phyloP scores from a whole-genome alignment of 768 basidiomycete genomes.

The Rhodosporidiobolus sp. region DNA sequence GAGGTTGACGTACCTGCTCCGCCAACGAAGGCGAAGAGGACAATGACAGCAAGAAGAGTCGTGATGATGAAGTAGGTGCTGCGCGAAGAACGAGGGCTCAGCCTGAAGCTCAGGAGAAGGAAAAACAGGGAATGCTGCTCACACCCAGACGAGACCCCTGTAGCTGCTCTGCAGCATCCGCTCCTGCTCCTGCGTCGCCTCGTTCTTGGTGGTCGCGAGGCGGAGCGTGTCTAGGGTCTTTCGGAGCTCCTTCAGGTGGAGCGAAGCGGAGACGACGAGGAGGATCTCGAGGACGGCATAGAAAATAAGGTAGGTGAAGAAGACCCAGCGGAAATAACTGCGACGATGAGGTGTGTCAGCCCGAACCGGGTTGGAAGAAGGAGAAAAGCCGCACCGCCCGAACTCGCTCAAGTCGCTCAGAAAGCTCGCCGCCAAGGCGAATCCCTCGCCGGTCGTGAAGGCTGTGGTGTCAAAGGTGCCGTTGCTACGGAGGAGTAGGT shows the following conservation, averaged over 20 bases:
- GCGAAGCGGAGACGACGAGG: conserved; percentile 1
- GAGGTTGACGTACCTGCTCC: background rate
- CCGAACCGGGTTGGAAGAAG: too few relatives aligned
- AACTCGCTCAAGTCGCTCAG: background rate
- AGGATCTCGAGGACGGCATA: background rate
- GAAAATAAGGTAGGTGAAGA: conserved; percentile 15
- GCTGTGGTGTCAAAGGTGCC: conserved; percentile 6
- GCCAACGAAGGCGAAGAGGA: conserved; percentile 16
- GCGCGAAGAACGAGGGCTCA: background rate
- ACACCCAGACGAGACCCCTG: conserved; percentile 7
- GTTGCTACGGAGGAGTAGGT: background rate
- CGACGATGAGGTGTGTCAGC: background rate
- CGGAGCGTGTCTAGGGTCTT: conserved; percentile 21
- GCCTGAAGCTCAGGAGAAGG: background rate
- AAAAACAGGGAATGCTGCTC: background rate
- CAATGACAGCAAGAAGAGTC: conserved; percentile 10
- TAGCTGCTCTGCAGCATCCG: conserved; percentile 9
- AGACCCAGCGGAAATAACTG: conserved; percentile 25
- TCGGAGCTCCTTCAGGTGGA: conserved; percentile 26
- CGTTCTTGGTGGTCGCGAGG: background rate
- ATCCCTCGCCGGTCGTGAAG: background rate
- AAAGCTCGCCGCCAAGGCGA: background rate
- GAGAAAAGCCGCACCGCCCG: conserved; percentile 8
- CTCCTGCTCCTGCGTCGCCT: conserved; percentile 15
- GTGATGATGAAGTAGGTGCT: background rate